Base-by-base conservation (phyloP, 1,284 basidiomycete species). In the Coriolopsis trogii region DNA sequence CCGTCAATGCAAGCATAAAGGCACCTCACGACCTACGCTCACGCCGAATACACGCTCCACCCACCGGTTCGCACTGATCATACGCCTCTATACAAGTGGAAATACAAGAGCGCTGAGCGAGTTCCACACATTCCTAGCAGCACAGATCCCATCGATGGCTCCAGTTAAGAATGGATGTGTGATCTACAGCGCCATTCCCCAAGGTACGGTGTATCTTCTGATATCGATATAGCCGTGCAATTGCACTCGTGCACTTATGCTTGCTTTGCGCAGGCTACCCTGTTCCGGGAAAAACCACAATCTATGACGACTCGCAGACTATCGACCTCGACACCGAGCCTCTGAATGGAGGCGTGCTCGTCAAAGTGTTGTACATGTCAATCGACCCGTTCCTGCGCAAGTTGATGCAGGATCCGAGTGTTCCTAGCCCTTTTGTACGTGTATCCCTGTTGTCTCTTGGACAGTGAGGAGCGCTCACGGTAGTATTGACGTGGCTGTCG, bases 311-410 rank as follows among this genome's bases (percentile, higher is more conserved):
- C 3, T 71, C 72, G 0, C 58, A 74, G 40, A 71, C 66, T 2
- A 79, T 86, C 55, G 82, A 85, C 56, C 56, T 78, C 24, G 77
- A 81, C 4, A 75, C 56, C 15, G 75, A 74, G 1, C 61, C 74
- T 5, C 66, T 84, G 10, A 66, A 81, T 46, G 83, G 81, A 16
- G 80, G 80, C 12, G 1, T 67, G 80, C 67, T 85, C 18, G 57
- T 80, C 45, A 81, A 82, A 65, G 69, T 72, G 1, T 67, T 81
- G 15, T 70, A 71, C 0, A 57, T 80, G 4, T 75, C 70, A 6
- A 67, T 80, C 29, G 80, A 82, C 55, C 80, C 80, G 0, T 81
- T 79, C 64, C 61, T 79, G 63, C 64, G 69, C 21, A 60, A 59
- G 12, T 44, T 60, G 33, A 71, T 80, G 78, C 62, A 68, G 2